Evolutionary conservation across 2,329 filamentous ascomycete genomes (phyloP), one percentile per base, ranked within the genome.

Genomic region (Rhynchosporium graminicola): DNA sequence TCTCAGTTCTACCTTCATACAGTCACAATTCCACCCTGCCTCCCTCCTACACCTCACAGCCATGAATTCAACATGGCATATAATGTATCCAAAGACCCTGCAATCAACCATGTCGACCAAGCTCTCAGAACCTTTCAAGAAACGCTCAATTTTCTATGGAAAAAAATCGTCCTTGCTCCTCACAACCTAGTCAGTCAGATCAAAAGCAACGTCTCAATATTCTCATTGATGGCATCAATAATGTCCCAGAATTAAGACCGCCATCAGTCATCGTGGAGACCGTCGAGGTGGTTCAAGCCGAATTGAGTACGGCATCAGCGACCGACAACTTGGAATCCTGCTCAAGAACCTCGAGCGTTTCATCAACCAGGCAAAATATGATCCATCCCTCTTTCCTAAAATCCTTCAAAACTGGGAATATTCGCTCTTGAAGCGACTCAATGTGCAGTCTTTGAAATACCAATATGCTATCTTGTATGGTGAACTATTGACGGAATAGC

Each of bases 391-490:
- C 26, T 81, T 82, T 0, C 68, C 77, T 10, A 68, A 73, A 26
- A 76, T 79, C 26, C 64, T 87, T 6, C 66, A 70, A 1, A 76
- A 78, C 48, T 83, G 80, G 73, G 78, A 85, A 65, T 65, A 72
- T 13, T 74, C 77, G 29, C 69, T 87, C n/a, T 73, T 78, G 40
- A 71, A 77, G 31, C 78, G 80, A 40, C 66, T 87, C 4, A 71
- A 77, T 13, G 75, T 79, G n/a, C 77, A 84, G 66, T 78, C 78
- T n/a, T 76, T 79, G 55, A 83, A 81, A 62, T 80, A 84, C 67
- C 77, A 82, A 20, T 83, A 85, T 69, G 83, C 83, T 0, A 76
- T 78, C 6, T 76, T 87, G 38, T 87, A 86, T 69, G 80, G 81
- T 20, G 72, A 79, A 45, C 72, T 87, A 29, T 80, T 85, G 12